Percentiles rank a stretch among this genome's conserved stretches.
These are phyloP conservation scores for Corniculantispora saksenae DNA, from an alignment of 2,329 filamentous ascomycete genomes.

Conservation along the genomic window DNA sequence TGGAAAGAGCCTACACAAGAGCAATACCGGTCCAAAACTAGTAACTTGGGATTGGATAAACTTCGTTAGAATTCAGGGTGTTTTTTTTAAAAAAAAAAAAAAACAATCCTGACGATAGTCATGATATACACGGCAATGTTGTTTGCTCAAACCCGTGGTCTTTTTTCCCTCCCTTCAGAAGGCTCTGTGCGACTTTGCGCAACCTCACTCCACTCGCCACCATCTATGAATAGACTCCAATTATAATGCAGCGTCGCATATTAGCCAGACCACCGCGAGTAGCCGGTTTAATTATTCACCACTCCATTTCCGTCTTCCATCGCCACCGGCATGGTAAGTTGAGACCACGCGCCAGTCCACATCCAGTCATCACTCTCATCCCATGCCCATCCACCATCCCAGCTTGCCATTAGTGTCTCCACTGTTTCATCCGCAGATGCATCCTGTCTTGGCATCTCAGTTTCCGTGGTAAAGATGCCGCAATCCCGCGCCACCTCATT, in stretches of 20 bases:
- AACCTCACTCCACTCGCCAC: not conserved
- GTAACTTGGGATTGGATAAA: no score
- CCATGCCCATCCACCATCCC: conserved; percentile 18
- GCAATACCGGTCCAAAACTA: no score
- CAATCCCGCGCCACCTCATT: conserved; percentile 35
- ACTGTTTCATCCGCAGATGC: not conserved
- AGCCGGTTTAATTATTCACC: conserved; percentile 3
- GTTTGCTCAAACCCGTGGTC: no score
- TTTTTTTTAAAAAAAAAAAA: no score
- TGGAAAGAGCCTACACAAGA: no score
- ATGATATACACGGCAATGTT: no score
- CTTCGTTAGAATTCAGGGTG: no score
- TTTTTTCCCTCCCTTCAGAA: no score
- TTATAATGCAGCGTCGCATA: not conserved
- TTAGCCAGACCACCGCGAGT: not conserved
- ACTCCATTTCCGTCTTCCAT: conserved; percentile 23
- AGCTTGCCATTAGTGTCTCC: conserved; percentile 19
- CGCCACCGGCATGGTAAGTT: conserved; percentile 20
- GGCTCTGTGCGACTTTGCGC: not conserved
- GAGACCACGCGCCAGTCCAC: conserved; percentile 8
- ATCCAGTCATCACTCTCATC: conserved; percentile 18
- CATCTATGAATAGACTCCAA: not conserved
- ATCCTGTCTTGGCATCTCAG: not conserved
- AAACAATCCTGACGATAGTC: no score
- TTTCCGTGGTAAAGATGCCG: conserved; percentile 20